Base-by-base conservation (phyloP, 768 basidiomycete species). In the Psilocybe cubensis region DNA sequence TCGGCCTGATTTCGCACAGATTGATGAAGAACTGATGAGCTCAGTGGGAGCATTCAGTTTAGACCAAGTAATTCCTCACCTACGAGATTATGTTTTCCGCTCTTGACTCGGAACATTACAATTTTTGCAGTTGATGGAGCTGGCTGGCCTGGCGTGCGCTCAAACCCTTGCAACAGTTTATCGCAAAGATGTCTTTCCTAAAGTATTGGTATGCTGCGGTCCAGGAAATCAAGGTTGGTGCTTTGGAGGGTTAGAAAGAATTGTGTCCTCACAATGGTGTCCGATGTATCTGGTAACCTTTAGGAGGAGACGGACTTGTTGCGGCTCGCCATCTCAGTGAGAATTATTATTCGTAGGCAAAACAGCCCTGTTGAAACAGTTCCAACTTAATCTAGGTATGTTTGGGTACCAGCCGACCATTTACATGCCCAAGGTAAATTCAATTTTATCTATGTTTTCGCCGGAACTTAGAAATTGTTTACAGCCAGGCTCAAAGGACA, bases 1-100 rank as follows among this genome's bases (percentile, higher is more conserved):
- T 18, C 40, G n/a, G 23, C 48, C 10, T 63, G 9, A 17, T n/a
- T 17, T 23, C n/a, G n/a, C n/a, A 10, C 40, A 95, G 92, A 96
- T 98, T 51, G 96, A 98, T 66, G 89, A 92, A 66, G 92, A 97
- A 68, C 85, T 98, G 46, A 98, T 98, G 96, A 86, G 81, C 61
- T 58, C 82, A 2, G 76, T 79, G n/a, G 95, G 95, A 1, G 94
- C 94, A 4, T 98, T 96, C 79, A 96, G 93, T 69, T 75, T 98
- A 41, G 96, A 98, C 66, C 96, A 96, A 82, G 94, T 88, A 57
- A 54, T 38, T 28, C 52, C 31, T 27, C 31, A 0, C 24, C 25
- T 11, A 18, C 53, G 20, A 21, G 12, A 31, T 38, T 12, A 41
- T 29, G 18, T 29, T 60, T 24, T 48, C 25, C 20, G 12, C 46